Conservation (phyloP, 805 yeast species). For the Yamadazyma laniorum region DNA sequence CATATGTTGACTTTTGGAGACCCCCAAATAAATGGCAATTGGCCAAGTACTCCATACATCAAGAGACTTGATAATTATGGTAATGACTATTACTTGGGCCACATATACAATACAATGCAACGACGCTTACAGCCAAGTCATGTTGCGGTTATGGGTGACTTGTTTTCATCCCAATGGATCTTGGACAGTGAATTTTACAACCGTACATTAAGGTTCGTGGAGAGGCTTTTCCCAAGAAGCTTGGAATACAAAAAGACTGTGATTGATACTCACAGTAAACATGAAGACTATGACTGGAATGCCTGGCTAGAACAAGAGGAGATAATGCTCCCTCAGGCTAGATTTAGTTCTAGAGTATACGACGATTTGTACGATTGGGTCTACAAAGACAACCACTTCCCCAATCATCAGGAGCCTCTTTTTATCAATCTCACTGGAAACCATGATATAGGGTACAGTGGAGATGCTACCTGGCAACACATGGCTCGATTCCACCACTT, state of each 20-base stretch:
- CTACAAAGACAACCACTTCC: conserved; percentile 22
- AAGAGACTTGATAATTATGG: conserved; percentile 83
- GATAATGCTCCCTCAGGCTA: conserved; percentile 29
- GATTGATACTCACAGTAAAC: conserved; percentile 45
- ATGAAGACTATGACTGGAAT: conserved; percentile 58
- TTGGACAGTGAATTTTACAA: conserved; percentile 79
- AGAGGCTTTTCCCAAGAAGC: conserved; percentile 65
- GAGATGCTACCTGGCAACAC: conserved; percentile 92
- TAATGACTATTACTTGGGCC: conserved; percentile 86
- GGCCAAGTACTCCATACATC: conserved; percentile 67
- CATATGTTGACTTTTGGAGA: conserved; percentile 86
- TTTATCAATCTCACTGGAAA: conserved; percentile 89
- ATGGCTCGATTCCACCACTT: conserved; percentile 70
- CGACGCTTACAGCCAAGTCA: conserved; percentile 66
- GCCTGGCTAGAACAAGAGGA: conserved; percentile 43
- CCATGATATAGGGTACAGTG: conserved; percentile 94
- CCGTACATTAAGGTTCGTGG: conserved; percentile 71
- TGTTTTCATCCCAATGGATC: conserved; percentile 94
- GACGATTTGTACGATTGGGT: conserved; percentile 69
- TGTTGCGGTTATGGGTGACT: conserved; percentile 89
- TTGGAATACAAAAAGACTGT: conserved; percentile 48
- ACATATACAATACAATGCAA: conserved; percentile 68
- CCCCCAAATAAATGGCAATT: conserved; percentile 92
- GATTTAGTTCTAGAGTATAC: conserved; percentile 42
- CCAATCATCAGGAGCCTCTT: conserved; percentile 54